Conservation (phyloP, 441 rosid genomes). For the Populus hybrid region DNA sequence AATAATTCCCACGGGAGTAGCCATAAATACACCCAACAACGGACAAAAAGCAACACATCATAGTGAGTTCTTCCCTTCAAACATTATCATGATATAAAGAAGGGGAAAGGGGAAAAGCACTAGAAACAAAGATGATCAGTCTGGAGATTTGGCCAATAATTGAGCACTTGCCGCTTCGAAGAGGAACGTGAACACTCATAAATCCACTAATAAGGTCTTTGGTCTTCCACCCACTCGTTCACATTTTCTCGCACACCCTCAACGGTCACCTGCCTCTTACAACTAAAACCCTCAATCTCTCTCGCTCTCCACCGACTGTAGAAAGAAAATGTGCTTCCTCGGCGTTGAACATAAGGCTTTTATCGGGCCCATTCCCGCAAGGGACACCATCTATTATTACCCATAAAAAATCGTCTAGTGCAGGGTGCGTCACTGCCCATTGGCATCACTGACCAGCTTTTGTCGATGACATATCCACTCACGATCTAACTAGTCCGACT, state of each 20-base stretch:
- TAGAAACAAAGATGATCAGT: constrained; percentile 6
- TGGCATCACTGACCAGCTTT: not conserved
- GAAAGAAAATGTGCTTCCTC: not conserved
- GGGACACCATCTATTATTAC: not conserved
- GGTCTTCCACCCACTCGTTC: constrained; percentile 1
- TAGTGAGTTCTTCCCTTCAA: not conserved
- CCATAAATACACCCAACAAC: not conserved
- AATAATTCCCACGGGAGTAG: not conserved
- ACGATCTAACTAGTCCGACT: not conserved
- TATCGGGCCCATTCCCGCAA: not conserved
- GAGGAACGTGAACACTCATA: constrained; percentile 10
- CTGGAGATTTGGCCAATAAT: constrained; percentile 8
- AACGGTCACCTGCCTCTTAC: not conserved
- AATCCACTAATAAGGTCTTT: constrained; percentile 5
- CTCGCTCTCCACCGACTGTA: not conserved
- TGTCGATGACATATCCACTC: constrained; percentile 1
- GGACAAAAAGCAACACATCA: not conserved
- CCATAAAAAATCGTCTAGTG: constrained; percentile 2
- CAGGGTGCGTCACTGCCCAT: constrained; percentile 21
- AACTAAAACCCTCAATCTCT: not conserved
- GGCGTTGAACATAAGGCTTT: not conserved
- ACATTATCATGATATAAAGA: not conserved
- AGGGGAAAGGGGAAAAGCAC: not conserved
- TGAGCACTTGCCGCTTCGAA: constrained; percentile 18
- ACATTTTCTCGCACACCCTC: constrained; percentile 9